Base-by-base conservation (phyloP, 257 asterid species). In the Salvia hispanica region DNA sequence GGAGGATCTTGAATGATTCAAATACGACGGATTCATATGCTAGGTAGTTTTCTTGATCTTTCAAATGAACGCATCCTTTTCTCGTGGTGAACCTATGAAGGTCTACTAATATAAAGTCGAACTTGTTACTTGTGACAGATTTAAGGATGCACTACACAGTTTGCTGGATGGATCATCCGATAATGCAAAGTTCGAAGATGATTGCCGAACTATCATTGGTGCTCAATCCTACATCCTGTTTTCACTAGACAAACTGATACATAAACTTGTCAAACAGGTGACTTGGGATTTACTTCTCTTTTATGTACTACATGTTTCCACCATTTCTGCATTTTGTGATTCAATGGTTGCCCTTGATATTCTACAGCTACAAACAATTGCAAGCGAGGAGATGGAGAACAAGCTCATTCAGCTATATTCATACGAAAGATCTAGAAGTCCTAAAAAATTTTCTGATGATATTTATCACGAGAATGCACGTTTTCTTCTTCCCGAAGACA, bases 151-250 rank as follows among this genome's bases (percentile, higher is more conserved):
- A 18, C 87, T 94, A 52, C 77, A 82, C 72, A 89, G 73, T 80
- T 80, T 94, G 67, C 84, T 94, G 58, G 87, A 89, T 73, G 99
- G 99, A 60, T 84, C 95, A 55, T 86, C 89, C 64, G 99, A 94
- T 77, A 91, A 86, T 67, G 79, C 96, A 15, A 94, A 89, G 86
- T 94, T 89, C 45, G 99, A 94, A 81, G 99, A 94, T 77, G 98
- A 94, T 70, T 94, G 99, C 71, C 83, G 99, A 61, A 86, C 97
- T 64, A 87, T 89, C 58, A 82, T 94, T 64, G 98, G 99, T 56
- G 90, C 98, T 80, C 96, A 89, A 64, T 89, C 99, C 14, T 94
- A 84, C 79, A 74, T 87, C 80, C 96, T 94, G 66, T 91, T 88
- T 74, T 91, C 96, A 21, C 73, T 94, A 70, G 97, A 91, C 87